Conservation (phyloP, 2,329 filamentous ascomycete genomes). For the Cladosporium austrohemisphaericum region DNA sequence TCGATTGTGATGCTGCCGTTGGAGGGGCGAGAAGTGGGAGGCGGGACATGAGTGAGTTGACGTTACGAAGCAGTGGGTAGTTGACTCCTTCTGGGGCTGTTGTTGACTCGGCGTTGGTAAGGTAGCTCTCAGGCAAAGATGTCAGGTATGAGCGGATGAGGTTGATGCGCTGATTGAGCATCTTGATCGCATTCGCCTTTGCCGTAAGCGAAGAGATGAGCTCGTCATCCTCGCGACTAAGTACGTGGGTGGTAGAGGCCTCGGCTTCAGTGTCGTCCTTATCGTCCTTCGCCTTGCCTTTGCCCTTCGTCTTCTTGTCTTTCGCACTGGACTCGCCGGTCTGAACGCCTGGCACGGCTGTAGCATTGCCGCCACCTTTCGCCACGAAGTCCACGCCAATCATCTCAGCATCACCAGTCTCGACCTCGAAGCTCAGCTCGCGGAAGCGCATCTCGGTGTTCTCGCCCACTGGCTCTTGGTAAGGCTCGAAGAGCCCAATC, state of each 20-base stretch:
- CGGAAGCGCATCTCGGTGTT: slow-evolving; percentile 69
- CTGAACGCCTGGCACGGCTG: slow-evolving; percentile 45
- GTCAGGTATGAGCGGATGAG: slow-evolving; percentile 67
- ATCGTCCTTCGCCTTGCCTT: slow-evolving; percentile 35
- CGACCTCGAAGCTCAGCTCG: slow-evolving; percentile 79
- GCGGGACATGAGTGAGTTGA: slow-evolving; percentile 79
- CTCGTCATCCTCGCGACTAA: slow-evolving; percentile 63
- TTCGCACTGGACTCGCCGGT: slow-evolving; percentile 38
- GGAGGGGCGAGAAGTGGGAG: slow-evolving; percentile 79
- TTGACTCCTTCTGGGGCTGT: slow-evolving; percentile 43
- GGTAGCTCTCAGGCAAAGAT: slow-evolving; percentile 63
- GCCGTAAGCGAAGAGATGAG: slow-evolving; percentile 68
- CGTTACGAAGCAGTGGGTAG: slow-evolving; percentile 76
- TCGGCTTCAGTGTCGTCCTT: slow-evolving; percentile 39
- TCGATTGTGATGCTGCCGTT: slow-evolving; percentile 57
- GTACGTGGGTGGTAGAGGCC: slow-evolving; percentile 32
- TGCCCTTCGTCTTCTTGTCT: slow-evolving; percentile 31
- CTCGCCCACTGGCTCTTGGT: slow-evolving; percentile 62
- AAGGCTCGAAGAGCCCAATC: slow-evolving; percentile 80
- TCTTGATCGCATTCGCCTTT: slow-evolving; percentile 89
- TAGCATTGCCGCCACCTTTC: slow-evolving; percentile 75
- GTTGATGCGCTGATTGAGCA: slow-evolving; percentile 65
- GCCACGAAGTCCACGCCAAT: slow-evolving; percentile 94
- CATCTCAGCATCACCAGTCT: slow-evolving; percentile 96
- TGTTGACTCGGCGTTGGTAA: slow-evolving; percentile 45